These are phyloP conservation scores for Citrus sinensis DNA, from an alignment of 345 rosid species.

Conservation along the genomic window DVS_A1.0 CM039162.1:12187501-12188000, in stretches of 20 bases:
- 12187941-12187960: not conserved
- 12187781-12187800: not conserved
- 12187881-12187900: slow-evolving; percentile 6
- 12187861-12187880: slow-evolving; percentile 20
- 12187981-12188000: not conserved
- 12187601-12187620: not conserved
- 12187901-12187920: not conserved
- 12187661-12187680: too few species aligned
- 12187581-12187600: not conserved
- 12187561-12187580: not conserved
- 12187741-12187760: not conserved
- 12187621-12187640: not conserved
- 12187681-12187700: not conserved
- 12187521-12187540: not conserved
- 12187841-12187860: slow-evolving; percentile 12
- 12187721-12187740: not conserved
- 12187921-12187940: not conserved
- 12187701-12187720: not conserved
- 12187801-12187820: slow-evolving; percentile 25
- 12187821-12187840: slow-evolving; percentile 20
- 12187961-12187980: not conserved
- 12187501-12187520: not conserved
- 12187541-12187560: not conserved
- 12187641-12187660: not conserved
- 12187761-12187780: too few species aligned